Evolutionary conservation across 2,329 filamentous ascomycete species (phyloP), one percentile per base, ranked within the genome.

Genomic region (Penicillium hordei): DNA sequence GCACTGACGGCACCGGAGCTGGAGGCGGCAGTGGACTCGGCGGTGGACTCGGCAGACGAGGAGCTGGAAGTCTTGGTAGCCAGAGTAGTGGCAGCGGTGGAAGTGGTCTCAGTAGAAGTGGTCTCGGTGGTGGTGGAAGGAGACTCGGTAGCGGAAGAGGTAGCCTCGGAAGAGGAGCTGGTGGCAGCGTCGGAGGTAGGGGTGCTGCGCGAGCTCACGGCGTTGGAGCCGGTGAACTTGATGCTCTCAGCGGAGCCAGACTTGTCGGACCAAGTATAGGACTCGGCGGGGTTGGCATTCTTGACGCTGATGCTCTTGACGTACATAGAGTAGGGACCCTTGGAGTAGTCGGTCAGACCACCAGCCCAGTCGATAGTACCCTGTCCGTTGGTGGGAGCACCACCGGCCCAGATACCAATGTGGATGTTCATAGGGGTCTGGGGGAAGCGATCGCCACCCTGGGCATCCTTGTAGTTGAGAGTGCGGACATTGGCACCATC

Each of bases 391-490:
- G 60, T 60, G 25, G 76, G 63, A 60, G 79, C 76, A 59, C 89
- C 89, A 62, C 87, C 88, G 48, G 85, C 83, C 87, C 88, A 90
- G 64, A 84, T 83, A 62, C 89, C 89, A 45, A 91, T 75, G 74
- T 86, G 87, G 68, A 91, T 72, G 72, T 87, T 84, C 84, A 88
- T 87, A 49, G 89, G 89, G 10, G 88, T 89, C 79, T 91, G 88
- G 46, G 89, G 89, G 78, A 84, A 90, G 63, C 82, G 81, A 56
- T 76, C 72, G 48, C 83, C 85, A 50, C 78, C 77, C 68, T 83
- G 71, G 52, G 86, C 87, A 51, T 89, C 83, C 17, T 75, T 76
- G 64, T 82, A 83, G 58, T 77, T 80, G 52, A 91, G 78, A 43
- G 83, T 86, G 66, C 89, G 87, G 56, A 90, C 79, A 44, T 79